Evolutionary conservation across 495 filamentous ascomycete species (phyloP), one percentile per base, ranked within the genome.

Genomic region (Podospora pseudoanserina): DNA sequence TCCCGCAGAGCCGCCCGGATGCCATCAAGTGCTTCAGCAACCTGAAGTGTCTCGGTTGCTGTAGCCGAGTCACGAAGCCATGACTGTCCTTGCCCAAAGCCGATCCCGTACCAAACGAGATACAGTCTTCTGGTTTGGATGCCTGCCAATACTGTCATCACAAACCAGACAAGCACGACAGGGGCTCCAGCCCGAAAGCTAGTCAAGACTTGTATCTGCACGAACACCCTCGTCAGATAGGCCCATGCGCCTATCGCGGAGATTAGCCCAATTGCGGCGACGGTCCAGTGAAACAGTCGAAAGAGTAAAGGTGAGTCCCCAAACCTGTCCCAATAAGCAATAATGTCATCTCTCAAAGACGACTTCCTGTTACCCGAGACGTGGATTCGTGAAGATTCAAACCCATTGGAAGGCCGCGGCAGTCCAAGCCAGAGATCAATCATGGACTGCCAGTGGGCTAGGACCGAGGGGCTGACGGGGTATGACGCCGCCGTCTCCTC

Each of bases 381-480:
- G 7, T 59, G 19, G 18, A 23, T 6, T 18, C 19, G 56, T 3
- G 19, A 18, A 4, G 9, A 6, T 20, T 26, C 55, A 61, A 18
- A 23, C 39, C 9, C 39, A 13, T 16, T 16, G 39, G 39, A 58
- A 58, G 27, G 18, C 34, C 63, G 32, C 18, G 65, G 63, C n/a
- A 66, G 26, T 26, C 60, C 23, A 39, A 70, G 19, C 59, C 68
- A 63, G 26, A 66, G 57, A 53, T 66, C 58, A 28, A 67, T 67
- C 44, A 67, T 61, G 61, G 64, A 63, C 64, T 56, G 20, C 53
- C 68, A 70, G 32, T 64, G 49, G 9, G 34, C 26, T 34, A 63
- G 27, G 2, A 68, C 65, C 9, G n/a, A 5, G 15, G 34, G 32
- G 53, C 28, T 55, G 2, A 59, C 32, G 6, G 58, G 65, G 20